Conservation (phyloP, 2,329 filamentous ascomycete species). For the Exutisphaerella laricina region DNA sequence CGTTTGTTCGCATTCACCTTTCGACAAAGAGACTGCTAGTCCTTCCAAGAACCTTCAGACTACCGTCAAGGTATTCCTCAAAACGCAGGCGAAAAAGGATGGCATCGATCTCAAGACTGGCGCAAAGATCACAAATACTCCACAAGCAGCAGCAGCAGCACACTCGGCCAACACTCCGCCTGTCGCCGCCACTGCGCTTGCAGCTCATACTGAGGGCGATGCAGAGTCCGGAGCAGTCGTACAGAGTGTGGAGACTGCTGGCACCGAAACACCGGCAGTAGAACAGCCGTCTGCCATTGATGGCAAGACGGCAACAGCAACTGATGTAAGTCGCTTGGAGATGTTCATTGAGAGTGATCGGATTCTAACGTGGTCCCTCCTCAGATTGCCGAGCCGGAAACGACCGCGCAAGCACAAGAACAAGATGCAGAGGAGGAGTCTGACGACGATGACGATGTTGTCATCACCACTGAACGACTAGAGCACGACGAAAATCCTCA, state of each 20-base stretch:
- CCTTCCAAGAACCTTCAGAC: conserved; percentile 86
- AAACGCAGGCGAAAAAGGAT: conserved; percentile 73
- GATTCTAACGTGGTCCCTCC: too few species aligned
- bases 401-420: conserved; percentile 15
- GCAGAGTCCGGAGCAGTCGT: conserved; percentile 11
- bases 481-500: conserved; percentile 19
- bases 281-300: conserved; percentile 7
- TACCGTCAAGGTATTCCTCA: conserved; percentile 85
- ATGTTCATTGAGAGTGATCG: too few species aligned
- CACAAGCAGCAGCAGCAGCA: background rate
- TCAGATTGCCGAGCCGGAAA: conserved; percentile 6
- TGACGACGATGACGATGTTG: conserved; percentile 27
- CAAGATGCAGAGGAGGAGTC: conserved; percentile 20
- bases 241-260: conserved; percentile 5
- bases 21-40: conserved; percentile 80
- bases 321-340: conserved; percentile 13
- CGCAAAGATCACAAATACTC: conserved; percentile 3
- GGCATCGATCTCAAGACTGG: conserved; percentile 24
- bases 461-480: conserved; percentile 30
- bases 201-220: background rate
- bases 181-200: conserved; percentile 8
- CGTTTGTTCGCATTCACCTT: conserved; percentile 85
- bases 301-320: conserved; percentile 9
- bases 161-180: conserved; percentile 8
- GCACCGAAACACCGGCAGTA: conserved; percentile 6